These are phyloP conservation scores for Dothiorella sarmentorum DNA, from an alignment of 2,329 filamentous ascomycete species.

Conservation along the genomic window DNA sequence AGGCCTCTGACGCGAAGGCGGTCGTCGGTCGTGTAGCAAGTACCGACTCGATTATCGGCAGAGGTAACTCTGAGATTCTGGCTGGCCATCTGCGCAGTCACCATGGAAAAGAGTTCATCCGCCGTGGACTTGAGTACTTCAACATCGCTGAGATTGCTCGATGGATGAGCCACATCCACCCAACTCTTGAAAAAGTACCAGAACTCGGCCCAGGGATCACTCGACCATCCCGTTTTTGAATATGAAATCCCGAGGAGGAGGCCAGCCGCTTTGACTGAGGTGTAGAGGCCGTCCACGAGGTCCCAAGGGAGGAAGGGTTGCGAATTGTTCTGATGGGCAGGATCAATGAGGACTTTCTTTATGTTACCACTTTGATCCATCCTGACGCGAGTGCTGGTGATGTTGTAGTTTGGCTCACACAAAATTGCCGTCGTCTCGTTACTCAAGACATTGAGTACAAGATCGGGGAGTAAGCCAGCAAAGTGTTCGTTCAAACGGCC, in stretches of 20 bases:
- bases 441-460: not conserved
- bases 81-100: not conserved
- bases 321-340: not conserved
- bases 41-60: not conserved
- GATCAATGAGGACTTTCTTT: not conserved
- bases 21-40: not conserved
- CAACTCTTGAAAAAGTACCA: not conserved
- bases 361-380: not conserved
- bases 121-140: not conserved
- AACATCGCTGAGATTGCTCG: not conserved
- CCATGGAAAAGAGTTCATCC: not conserved
- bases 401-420: not conserved
- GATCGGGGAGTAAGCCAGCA: not conserved
- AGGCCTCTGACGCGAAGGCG: not conserved
- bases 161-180: not conserved
- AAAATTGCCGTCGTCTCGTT: not conserved
- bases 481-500: not conserved
- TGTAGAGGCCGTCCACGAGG: not conserved
- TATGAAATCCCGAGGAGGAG: not conserved
- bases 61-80: not conserved
- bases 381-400: not conserved
- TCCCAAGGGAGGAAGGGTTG: not conserved
- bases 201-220: not conserved
- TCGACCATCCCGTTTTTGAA: no score
- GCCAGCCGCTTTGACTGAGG: not conserved